phyloP scores from a whole-genome alignment of 2,329 filamentous ascomycete species.

The Emydomyces testavorans region DNA sequence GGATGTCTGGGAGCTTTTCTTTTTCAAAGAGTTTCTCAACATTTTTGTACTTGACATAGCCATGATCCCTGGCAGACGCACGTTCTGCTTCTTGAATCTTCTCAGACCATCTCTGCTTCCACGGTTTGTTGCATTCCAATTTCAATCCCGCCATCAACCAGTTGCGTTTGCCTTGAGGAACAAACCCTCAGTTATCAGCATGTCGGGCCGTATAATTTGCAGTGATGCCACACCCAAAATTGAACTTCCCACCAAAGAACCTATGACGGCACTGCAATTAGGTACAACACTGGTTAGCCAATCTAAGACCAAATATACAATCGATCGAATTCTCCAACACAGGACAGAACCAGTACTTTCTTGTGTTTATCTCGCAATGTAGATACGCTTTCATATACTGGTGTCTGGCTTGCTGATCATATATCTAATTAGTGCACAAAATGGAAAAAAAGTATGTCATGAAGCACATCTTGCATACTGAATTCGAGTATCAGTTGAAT shows the following conservation, averaged over 20 bases:
- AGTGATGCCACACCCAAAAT: neutral
- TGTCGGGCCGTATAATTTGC: neutral
- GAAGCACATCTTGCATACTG: slow-evolving; percentile 12
- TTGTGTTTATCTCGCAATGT: slow-evolving; percentile 13
- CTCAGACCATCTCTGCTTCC: neutral
- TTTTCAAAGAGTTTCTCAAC: too few relatives aligned
- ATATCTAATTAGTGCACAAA: neutral
- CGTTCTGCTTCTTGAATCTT: neutral
- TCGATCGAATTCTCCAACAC: slow-evolving; percentile 11
- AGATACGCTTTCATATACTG: neutral
- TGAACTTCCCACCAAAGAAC: slow-evolving; percentile 3
- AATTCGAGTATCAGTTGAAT: slow-evolving; percentile 14
- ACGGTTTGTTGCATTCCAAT: neutral
- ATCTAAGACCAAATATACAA: neutral
- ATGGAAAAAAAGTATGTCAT: slow-evolving; percentile 12
- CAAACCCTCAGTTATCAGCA: neutral
- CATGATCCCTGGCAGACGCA: neutral
- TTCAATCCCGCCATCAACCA: neutral
- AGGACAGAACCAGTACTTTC: slow-evolving; percentile 6
- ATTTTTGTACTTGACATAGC: neutral
- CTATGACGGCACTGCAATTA: neutral
- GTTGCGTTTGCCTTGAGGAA: neutral
- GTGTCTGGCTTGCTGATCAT: neutral
- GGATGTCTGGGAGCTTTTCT: too few relatives aligned
- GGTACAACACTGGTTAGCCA: slow-evolving; percentile 6